Evolutionary conservation across 257 asterid species (phyloP).

Genomic region (Nicotiana obtusifolia): DNA sequence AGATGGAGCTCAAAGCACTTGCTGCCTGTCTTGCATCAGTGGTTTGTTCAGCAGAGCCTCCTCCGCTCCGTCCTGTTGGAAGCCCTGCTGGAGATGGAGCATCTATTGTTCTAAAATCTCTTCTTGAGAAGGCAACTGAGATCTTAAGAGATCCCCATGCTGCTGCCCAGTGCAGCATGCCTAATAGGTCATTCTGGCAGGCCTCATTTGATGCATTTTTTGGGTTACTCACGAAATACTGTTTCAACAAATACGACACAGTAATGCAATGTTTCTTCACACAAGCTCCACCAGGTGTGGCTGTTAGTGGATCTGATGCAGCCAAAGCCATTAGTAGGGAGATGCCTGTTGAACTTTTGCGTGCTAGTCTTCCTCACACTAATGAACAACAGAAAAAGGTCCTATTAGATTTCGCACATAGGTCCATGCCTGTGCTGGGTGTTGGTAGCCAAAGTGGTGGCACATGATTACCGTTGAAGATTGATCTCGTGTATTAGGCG

Average conservation of each 20-base stretch:
- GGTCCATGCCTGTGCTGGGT: slow-evolving; percentile 50
- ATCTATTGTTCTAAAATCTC: slow-evolving; percentile 52
- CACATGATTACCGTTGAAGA: slow-evolving; percentile 20
- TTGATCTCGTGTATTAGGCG: not conserved
- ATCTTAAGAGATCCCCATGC: slow-evolving; percentile 54
- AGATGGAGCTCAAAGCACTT: slow-evolving; percentile 60
- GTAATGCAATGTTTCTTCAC: slow-evolving; percentile 41
- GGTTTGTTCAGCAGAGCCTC: slow-evolving; percentile 63
- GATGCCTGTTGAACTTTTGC: slow-evolving; percentile 70
- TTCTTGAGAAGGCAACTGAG: slow-evolving; percentile 69
- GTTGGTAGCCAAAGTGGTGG: slow-evolving; percentile 24
- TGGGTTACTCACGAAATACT: slow-evolving; percentile 52
- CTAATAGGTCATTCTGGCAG: slow-evolving; percentile 67
- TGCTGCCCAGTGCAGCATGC: slow-evolving; percentile 39
- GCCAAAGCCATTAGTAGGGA: slow-evolving; percentile 54
- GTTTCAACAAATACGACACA: slow-evolving; percentile 61
- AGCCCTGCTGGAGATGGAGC: slow-evolving; percentile 73
- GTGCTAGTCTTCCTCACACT: slow-evolving; percentile 74
- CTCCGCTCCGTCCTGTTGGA: slow-evolving; percentile 69
- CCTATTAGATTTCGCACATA: slow-evolving; percentile 52
- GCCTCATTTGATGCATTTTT: slow-evolving; percentile 78
- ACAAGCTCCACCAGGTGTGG: slow-evolving; percentile 36
- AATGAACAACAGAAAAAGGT: slow-evolving; percentile 59
- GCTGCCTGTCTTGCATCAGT: slow-evolving; percentile 83
- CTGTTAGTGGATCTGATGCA: slow-evolving; percentile 40